These are phyloP conservation scores for Stachybotrys elegans DNA, from an alignment of 2,329 filamentous ascomycete species.

Conservation along the genomic window DNA sequence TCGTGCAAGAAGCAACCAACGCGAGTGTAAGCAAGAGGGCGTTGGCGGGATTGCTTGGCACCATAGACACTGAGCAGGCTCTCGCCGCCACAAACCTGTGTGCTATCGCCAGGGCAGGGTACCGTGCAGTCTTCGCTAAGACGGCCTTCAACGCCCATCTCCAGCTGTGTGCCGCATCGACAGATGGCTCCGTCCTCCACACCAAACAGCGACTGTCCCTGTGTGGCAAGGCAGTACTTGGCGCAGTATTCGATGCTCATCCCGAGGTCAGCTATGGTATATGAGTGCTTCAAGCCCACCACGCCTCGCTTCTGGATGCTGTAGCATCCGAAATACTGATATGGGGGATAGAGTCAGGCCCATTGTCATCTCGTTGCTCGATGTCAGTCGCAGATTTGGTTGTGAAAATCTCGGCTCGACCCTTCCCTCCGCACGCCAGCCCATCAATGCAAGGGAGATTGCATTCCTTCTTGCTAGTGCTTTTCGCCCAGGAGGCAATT, in stretches of 20 bases:
- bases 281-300: background rate
- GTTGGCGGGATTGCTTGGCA: background rate
- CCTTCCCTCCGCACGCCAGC: constrained; percentile 3
- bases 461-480: background rate
- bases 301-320: background rate
- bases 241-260: background rate
- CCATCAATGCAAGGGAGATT: constrained; percentile 2
- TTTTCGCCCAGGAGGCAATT: constrained; percentile 4
- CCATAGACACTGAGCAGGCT: background rate
- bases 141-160: background rate
- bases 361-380: background rate
- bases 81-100: background rate
- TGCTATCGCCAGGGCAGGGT: background rate
- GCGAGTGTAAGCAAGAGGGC: background rate
- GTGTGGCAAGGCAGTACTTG: background rate
- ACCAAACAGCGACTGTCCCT: background rate
- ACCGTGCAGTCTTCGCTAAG: background rate
- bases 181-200: background rate
- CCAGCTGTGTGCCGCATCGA: background rate
- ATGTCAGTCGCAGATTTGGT: background rate
- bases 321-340: background rate
- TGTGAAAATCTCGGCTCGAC: constrained; percentile 1
- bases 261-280: background rate
- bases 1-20: background rate
- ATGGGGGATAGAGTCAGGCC: background rate